These are phyloP conservation scores for Blastobotrys capitulatus DNA, from an alignment of 1,139 yeast genomes.

Conservation along the genomic window DNA sequence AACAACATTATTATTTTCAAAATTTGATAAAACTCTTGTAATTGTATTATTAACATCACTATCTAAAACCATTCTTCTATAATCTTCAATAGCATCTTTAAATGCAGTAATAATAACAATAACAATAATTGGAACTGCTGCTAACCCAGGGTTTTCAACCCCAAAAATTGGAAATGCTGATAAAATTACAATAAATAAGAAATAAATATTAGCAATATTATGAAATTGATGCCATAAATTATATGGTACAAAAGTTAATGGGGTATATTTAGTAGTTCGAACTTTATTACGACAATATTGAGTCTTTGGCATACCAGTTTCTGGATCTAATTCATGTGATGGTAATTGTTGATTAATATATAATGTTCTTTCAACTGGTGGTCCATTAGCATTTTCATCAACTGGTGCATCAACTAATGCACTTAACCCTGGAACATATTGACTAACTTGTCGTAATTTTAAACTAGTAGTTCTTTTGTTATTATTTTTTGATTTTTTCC, in stretches of 20 bases:
- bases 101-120: conserved; percentile 85
- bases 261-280: conserved; percentile 90
- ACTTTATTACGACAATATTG: conserved; percentile 76
- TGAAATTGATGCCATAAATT: conserved; percentile 70
- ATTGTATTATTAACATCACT: conserved; percentile 81
- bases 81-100: conserved; percentile 94
- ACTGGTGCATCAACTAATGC: conserved; percentile 16
- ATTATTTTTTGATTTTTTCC: not conserved
- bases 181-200: conserved; percentile 61
- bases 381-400: not conserved
- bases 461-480: conserved; percentile 2
- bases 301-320: conserved; percentile 36
- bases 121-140: conserved; percentile 91
- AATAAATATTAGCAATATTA: conserved; percentile 82
- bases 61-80: conserved; percentile 74
- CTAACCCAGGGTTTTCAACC: conserved; percentile 81
- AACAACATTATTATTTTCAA: conserved; percentile 69
- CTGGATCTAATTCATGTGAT: conserved; percentile 49
- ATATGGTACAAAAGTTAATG: conserved; percentile 79
- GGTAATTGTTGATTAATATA: conserved; percentile 55
- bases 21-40: conserved; percentile 66
- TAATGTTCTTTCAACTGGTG: conserved; percentile 14
- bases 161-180: conserved; percentile 74
- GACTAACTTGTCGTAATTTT: conserved; percentile 18
- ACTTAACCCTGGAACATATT: conserved; percentile 21